Evolutionary conservation across 306 rosid species (phyloP), one percentile per base, ranked within the genome.

Genomic region (Hippophae tibetana): DNA sequence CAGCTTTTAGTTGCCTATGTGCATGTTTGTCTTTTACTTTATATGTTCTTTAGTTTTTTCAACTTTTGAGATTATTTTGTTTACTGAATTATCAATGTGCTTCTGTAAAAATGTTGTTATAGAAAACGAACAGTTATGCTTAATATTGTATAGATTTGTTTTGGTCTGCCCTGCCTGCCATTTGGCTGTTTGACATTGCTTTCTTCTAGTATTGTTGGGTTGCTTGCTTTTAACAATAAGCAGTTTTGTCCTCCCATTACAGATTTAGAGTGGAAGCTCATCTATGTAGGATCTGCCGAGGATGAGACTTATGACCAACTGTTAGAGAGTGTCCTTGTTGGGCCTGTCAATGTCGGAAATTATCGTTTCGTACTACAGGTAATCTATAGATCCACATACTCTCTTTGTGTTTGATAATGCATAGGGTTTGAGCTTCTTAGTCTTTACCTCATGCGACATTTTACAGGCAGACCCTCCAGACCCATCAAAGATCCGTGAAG

Each of bases 181-280:
- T 31, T 31, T 31, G 38, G 38, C 5, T 31, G 5, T 31, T 31
- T 2, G 38, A 31, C 38, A 31, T 31, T 31, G 38, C 38, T 31
- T 31, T 31, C 38, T 31, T 31, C 3, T 31, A 31, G 5, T 31
- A 31, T 31, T 31, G 38, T 31, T 31, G 38, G 5, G 38, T 31
- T 31, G 5, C 38, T 31, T 52, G 6, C 7, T 53, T 53, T 26
- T 42, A 57, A 57, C 6, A 42, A 42, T 42, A 13, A 41, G 26
- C 25, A 42, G 38, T 55, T 57, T 42, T 57, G 26, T 57, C 27
- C 42, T 42, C 31, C 31, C 7, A 12, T 7, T 64, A 44, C 73
- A 83, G 82, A 83, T 81, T 72, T 82, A 79, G 94, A 86, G 62
- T 80, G 89, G 94, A 86, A 86, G 73, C 94, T 86, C 56, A 86